These are phyloP conservation scores for Penicillium malachiteum DNA, from an alignment of 495 filamentous ascomycete species.

Conservation along the genomic window DNA sequence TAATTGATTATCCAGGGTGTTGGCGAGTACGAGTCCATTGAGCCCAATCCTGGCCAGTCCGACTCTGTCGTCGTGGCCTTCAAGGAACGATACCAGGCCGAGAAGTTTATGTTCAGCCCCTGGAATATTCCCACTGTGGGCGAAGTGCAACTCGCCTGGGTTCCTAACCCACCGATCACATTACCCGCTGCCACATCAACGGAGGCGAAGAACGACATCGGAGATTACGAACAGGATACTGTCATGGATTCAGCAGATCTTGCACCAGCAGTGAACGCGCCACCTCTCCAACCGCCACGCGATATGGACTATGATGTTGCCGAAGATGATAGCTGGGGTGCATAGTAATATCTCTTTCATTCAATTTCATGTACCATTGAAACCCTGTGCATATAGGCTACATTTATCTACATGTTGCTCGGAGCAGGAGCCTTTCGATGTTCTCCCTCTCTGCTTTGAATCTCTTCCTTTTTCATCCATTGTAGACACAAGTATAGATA, in stretches of 20 bases:
- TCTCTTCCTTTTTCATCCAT: not conserved
- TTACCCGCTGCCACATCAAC: conserved; percentile 15
- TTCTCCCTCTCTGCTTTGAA: not conserved
- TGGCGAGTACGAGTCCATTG: conserved; percentile 78
- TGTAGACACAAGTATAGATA: not conserved
- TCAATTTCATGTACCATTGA: conserved; percentile 11
- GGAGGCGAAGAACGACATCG: conserved; percentile 27
- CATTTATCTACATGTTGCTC: conserved; percentile 3
- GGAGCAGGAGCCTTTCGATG: not conserved
- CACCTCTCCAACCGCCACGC: conserved; percentile 20
- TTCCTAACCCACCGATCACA: conserved; percentile 45
- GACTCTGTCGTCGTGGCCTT: conserved; percentile 71
- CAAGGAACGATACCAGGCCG: conserved; percentile 85
- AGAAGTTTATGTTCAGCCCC: conserved; percentile 73
- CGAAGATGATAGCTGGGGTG: conserved; percentile 48
- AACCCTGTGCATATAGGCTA: conserved; percentile 3
- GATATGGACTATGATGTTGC: conserved; percentile 56
- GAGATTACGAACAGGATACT: conserved; percentile 36
- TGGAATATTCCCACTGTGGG: conserved; percentile 72
- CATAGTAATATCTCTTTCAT: conserved; percentile 5
- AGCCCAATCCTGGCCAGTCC: conserved; percentile 56
- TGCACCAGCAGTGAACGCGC: conserved; percentile 17
- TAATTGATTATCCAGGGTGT: conserved; percentile 56
- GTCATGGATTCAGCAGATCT: conserved; percentile 33
- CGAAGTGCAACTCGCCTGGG: conserved; percentile 76